phyloP scores from a whole-genome alignment of 78 protist genomes.

The Dictyostelium intermedium region DNA sequence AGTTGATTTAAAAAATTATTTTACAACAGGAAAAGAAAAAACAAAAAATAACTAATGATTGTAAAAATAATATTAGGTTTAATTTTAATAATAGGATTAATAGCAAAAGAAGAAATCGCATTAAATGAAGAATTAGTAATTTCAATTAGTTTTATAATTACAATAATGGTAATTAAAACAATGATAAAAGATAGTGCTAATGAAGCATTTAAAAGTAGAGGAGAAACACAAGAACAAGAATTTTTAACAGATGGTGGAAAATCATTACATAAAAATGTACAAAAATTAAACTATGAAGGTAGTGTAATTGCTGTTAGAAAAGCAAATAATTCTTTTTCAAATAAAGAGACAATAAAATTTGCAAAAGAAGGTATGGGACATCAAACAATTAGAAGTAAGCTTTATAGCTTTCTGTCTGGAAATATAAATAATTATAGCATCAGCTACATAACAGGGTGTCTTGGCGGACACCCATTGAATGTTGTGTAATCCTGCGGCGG shows the following conservation, averaged over 20 bases:
- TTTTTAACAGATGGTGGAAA: background rate
- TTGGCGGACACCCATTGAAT: too few relatives aligned
- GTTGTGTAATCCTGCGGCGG: too few relatives aligned
- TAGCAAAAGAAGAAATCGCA: conserved; percentile 37
- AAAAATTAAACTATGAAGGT: background rate
- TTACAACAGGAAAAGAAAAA: background rate
- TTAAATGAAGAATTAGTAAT: conserved; percentile 42
- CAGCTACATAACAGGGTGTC: too few relatives aligned
- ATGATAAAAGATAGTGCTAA: background rate
- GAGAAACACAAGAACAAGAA: background rate
- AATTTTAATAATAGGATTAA: background rate
- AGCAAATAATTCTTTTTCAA: background rate
- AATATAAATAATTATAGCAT: background rate
- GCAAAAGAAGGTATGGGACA: background rate
- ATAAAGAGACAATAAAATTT: background rate
- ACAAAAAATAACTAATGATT: background rate
- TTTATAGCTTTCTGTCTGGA: background rate
- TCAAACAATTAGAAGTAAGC: background rate
- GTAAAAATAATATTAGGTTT: background rate
- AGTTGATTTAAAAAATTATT: background rate
- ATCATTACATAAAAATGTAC: background rate
- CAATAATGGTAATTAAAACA: background rate
- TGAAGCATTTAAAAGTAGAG: conserved; percentile 8
- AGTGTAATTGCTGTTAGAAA: too few relatives aligned
- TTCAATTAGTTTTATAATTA: conserved; percentile 1